Evolutionary conservation across 768 basidiomycete genomes (phyloP), one percentile per base, ranked within the genome.

Genomic region (Auricularia sp.): DNA sequence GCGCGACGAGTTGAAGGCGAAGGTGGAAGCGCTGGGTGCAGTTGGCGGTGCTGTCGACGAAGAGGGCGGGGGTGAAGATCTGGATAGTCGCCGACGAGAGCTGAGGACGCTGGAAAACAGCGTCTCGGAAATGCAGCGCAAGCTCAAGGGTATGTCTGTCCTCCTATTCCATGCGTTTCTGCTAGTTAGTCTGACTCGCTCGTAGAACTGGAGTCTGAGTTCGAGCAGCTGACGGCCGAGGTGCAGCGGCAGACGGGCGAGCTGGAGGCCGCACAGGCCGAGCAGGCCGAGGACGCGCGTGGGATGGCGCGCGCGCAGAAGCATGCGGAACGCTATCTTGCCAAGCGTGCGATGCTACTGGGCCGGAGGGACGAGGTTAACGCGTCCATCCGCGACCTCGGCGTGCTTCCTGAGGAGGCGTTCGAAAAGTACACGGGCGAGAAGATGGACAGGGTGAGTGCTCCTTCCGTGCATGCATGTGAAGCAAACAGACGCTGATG

Each of bases 381-480:
- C 72, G 84, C 93, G 70, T 94, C 90, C 73, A 97, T 98, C 67
- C 87, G 97, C 61, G 97, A 98, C 70, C 83, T 99, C 12, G 97
- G 97, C 42, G 94, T 98, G 0, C 76, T 98, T 16, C 97, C 97
- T 0, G 95, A 98, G 75, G 96, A 98, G 74, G 97, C 97, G 0
- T 98, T 95, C 70, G 87, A 92, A 72, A 98, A 98, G 75, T 96
- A 98, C 71, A 89, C 87, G 10, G 86, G 82, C 60, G 90, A 91
- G 68, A 88, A 90, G 71, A 81, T 91, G n/a, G 93, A 98, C 70
- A 82, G 86, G 75, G 95, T 95, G 62, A 59, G 87, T 76, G 23
- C 1, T 59, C 47, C 61, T 68, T 29, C 29, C 0, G 29, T 29
- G 29, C 2, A 29, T 29, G 29, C 29, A 29, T 29, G 29, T 29